Percentiles rank a stretch among this genome's conserved stretches.
Evolutionary conservation across 495 filamentous ascomycete species (phyloP).

Genomic region (Penicillium verhagenii): DNA sequence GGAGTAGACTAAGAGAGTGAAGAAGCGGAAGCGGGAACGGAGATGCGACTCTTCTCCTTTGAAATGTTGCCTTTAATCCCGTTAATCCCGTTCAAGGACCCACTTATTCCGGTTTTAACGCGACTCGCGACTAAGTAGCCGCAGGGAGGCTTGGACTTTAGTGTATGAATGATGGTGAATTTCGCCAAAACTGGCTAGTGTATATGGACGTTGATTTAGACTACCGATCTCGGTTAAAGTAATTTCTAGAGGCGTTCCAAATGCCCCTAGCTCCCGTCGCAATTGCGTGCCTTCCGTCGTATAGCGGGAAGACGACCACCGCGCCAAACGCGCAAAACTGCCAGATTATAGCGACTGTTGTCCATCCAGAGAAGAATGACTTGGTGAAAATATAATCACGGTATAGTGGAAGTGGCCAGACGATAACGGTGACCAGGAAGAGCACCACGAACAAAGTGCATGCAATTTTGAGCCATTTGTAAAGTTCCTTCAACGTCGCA

Average conservation of each 20-base stretch:
- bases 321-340: conserved; percentile 42
- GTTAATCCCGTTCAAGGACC: not conserved
- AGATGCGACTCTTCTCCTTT: not conserved
- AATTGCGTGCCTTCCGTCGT: conserved; percentile 42
- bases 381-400: conserved; percentile 45
- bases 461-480: conserved; percentile 39
- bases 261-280: conserved; percentile 24
- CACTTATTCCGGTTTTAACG: not conserved
- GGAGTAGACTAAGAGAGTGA: not conserved
- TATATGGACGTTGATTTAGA: too few species aligned
- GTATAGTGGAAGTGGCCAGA: conserved; percentile 46
- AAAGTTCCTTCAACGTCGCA: conserved; percentile 29
- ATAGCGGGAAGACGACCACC: conserved; percentile 46
- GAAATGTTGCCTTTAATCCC: too few species aligned
- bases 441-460: conserved; percentile 39
- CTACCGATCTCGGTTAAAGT: not conserved
- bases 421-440: conserved; percentile 38
- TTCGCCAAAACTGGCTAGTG: too few species aligned
- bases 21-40: not conserved
- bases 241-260: conserved; percentile 20
- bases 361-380: conserved; percentile 47
- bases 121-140: too few species aligned
- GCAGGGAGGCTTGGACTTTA: too few species aligned
- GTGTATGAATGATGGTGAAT: too few species aligned
- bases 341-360: conserved; percentile 47